These are phyloP conservation scores for Phlebopus sp. DNA, from an alignment of 1,284 basidiomycete genomes.

Conservation along the genomic window DNA sequence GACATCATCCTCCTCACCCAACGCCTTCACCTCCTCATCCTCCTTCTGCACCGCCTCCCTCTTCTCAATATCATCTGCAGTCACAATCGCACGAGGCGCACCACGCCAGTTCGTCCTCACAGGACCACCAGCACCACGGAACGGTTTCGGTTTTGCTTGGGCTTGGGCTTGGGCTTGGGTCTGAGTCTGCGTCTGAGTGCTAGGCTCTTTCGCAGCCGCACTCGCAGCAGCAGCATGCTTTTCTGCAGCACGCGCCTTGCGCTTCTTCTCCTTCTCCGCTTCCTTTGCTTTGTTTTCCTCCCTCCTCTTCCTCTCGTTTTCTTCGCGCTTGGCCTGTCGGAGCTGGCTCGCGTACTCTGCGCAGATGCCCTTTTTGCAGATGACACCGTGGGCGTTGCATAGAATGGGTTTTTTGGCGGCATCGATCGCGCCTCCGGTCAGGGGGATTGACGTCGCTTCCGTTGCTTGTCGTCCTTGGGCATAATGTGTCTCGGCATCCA, in stretches of 20 bases:
- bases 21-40: background rate
- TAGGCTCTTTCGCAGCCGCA: conserved; percentile 3
- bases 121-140: conserved; percentile 33
- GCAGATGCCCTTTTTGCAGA: conserved; percentile 47
- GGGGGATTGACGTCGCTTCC: background rate
- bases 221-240: conserved; percentile 1
- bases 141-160: conserved; percentile 19
- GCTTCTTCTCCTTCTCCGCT: conserved; percentile 14
- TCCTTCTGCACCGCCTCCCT: conserved; percentile 24
- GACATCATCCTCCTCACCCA: conserved; percentile 24
- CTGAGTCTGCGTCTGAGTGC: too few species aligned
- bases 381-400: conserved; percentile 38
- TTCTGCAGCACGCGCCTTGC: conserved; percentile 6
- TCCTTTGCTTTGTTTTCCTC: conserved; percentile 14
- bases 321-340: conserved; percentile 28
- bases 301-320: conserved; percentile 17
- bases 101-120: conserved; percentile 33
- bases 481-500: conserved; percentile 24
- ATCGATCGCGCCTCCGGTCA: too few species aligned
- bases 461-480: conserved; percentile 14
- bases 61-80: conserved; percentile 23
- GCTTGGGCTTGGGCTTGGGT: conserved; percentile 8
- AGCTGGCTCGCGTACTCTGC: conserved; percentile 36
- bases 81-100: conserved; percentile 25
- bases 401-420: conserved; percentile 16